Evolutionary conservation across 768 basidiomycete species (phyloP), one percentile per base, ranked within the genome.

Genomic region (Dentipellis sp.): DNA sequence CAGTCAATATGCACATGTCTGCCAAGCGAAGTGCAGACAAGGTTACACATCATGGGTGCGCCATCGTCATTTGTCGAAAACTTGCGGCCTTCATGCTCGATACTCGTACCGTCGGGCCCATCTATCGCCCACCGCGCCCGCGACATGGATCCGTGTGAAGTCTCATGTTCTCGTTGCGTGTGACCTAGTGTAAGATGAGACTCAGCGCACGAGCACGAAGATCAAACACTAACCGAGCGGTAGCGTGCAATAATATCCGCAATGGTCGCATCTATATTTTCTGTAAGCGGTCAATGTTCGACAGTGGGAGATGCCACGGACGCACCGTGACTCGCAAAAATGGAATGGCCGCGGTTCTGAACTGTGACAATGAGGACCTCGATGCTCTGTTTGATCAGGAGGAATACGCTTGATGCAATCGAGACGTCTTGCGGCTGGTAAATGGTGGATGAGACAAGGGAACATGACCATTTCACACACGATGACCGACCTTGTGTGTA

Each of bases 61-160:
- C 83, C 81, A 45, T 79, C 78, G 52, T 82, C 80, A 19, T 75
- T 72, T 0, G 75, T 60, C 14, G 74, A 78, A 62, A 81, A 84
- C 57, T 72, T 77, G 56, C 75, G 75, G 2, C 83, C 82, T 55
- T 77, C 74, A 3, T 83, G 67, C 59, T 84, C 84, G 1, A 83
- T 55, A 2, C 69, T 65, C 1, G 70, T 72, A n/a, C 74, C 79
- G 9, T 81, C 77, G 1, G 75, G 73, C 0, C 76, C 78, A 53
- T 82, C 80, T 4, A 83, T 63, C 0, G 76, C 69, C 84, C 84
- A 85, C 40, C 72, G 71, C 0, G 79, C 78, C 56, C 68, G 72
- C 0, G 80, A 78, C 82, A 84, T 84, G 2, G 80, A 82, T 4
- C 83, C 84, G 55, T 84, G 83, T 14, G 72, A 72, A 0, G 83